Evolutionary conservation across 371 early-diverging fungal genomes (phyloP).

Genomic region (Mortierella sp.): DNA sequence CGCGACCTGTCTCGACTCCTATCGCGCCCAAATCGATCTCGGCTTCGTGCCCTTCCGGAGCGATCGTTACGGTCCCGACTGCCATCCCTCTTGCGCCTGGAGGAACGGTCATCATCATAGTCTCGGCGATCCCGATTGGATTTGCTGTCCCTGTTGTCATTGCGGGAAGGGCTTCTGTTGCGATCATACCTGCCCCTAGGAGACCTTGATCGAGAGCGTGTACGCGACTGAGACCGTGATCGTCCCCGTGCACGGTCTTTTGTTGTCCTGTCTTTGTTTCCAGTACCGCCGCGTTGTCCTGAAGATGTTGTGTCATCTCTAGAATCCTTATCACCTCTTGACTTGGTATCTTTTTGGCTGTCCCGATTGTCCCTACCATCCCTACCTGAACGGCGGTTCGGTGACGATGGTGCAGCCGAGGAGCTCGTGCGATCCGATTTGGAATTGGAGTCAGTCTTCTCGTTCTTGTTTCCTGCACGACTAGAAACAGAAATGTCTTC

Average conservation of each 20-base stretch:
- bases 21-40: constrained; percentile 42
- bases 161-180: constrained; percentile 29
- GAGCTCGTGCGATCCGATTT: constrained; percentile 29
- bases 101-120: constrained; percentile 44
- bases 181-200: constrained; percentile 41
- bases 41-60: constrained; percentile 38
- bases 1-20: constrained; percentile 27
- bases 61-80: constrained; percentile 48
- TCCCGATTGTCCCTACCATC: constrained; percentile 9
- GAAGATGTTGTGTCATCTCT: constrained; percentile 22
- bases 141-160: constrained; percentile 36
- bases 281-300: constrained; percentile 12
- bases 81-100: constrained; percentile 38
- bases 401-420: constrained; percentile 20
- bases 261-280: constrained; percentile 22
- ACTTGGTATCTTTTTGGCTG: constrained; percentile 27
- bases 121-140: constrained; percentile 37
- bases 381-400: constrained; percentile 19
- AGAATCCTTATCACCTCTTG: constrained; percentile 31
- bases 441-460: constrained; percentile 18
- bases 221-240: constrained; percentile 36
- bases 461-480: constrained; percentile 25
- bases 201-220: constrained; percentile 38
- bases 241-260: constrained; percentile 37
- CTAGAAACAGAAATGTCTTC: constrained; percentile 13